phyloP scores from a whole-genome alignment of 768 basidiomycete genomes.

The Mycena epipterygia region DNA sequence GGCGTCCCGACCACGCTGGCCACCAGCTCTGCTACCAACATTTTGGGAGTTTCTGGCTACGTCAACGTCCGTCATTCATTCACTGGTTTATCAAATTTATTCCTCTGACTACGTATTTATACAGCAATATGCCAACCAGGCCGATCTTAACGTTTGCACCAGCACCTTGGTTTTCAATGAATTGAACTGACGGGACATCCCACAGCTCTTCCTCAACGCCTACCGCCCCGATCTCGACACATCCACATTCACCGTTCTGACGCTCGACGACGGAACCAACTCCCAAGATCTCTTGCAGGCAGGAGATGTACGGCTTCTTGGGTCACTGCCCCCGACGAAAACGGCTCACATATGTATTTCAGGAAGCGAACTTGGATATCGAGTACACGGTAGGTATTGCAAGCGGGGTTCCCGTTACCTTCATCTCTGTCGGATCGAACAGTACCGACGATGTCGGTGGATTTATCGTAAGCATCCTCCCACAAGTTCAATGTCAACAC shows the following conservation, averaged over 20 bases:
- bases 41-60: conserved; percentile 47
- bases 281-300: conserved; percentile 38
- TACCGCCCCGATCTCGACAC: conserved; percentile 27
- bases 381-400: conserved; percentile 55
- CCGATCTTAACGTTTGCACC: conserved; percentile 12
- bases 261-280: conserved; percentile 41
- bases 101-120: neutral
- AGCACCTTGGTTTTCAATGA: too few species aligned
- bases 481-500: neutral
- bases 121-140: conserved; percentile 47
- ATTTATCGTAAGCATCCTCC: neutral
- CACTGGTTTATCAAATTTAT: too few species aligned
- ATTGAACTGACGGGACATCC: neutral
- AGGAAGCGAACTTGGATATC: conserved; percentile 60
- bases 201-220: conserved; percentile 34
- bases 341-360: neutral
- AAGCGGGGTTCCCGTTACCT: conserved; percentile 52
- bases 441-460: conserved; percentile 2
- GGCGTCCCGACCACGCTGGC: conserved; percentile 17
- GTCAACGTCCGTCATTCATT: neutral
- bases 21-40: conserved; percentile 35
- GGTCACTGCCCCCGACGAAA: neutral
- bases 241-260: conserved; percentile 33
- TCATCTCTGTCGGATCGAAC: conserved; percentile 41
- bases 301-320: conserved; percentile 40